Conservation (phyloP, 2,329 filamentous ascomycete genomes). For the Aspergillus fructus region DNA sequence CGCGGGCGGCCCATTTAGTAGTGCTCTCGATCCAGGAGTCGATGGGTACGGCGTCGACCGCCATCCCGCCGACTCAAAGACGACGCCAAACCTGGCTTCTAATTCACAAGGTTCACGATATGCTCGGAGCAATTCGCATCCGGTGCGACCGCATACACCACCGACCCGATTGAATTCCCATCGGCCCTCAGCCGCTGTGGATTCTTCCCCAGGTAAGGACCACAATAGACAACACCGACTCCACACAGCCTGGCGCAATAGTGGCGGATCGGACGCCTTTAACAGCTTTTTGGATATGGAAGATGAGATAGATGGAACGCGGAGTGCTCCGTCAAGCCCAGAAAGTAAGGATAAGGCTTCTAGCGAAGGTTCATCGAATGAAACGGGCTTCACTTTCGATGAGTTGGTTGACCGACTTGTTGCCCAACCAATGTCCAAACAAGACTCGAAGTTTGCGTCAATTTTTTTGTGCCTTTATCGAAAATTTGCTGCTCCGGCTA, state of each 20-base stretch:
- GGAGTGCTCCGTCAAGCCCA: conserved; percentile 28
- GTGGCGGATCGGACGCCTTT: conserved; percentile 42
- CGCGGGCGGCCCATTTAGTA: conserved; percentile 39
- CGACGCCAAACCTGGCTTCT: conserved; percentile 38
- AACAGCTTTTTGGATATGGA: conserved; percentile 45
- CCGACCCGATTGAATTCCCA: conserved; percentile 36
- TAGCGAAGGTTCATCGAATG: conserved; percentile 32
- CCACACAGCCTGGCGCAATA: conserved; percentile 39
- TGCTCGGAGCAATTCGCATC: conserved; percentile 51
- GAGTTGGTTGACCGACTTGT: conserved; percentile 86
- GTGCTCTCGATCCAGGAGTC: conserved; percentile 34
- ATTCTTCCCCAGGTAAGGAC: conserved; percentile 31
- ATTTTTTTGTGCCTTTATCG: conserved; percentile 92
- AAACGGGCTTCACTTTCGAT: conserved; percentile 50
- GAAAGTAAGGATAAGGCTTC: conserved; percentile 33
- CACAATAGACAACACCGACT: conserved; percentile 33
- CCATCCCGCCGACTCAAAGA: conserved; percentile 30
- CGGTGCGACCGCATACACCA: conserved; percentile 49
- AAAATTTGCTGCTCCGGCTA: conserved; percentile 81
- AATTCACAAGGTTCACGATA: conserved; percentile 39
- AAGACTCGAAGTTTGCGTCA: conserved; percentile 84
- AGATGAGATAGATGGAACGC: conserved; percentile 38
- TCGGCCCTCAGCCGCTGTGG: conserved; percentile 30
- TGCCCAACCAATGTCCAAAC: conserved; percentile 74
- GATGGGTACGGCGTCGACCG: conserved; percentile 35